A percentile compares a stretch with the other conserved stretches of the same genome.
Conservation (phyloP, 2,329 filamentous ascomycete species). For the Penicillium digitatum region DNA sequence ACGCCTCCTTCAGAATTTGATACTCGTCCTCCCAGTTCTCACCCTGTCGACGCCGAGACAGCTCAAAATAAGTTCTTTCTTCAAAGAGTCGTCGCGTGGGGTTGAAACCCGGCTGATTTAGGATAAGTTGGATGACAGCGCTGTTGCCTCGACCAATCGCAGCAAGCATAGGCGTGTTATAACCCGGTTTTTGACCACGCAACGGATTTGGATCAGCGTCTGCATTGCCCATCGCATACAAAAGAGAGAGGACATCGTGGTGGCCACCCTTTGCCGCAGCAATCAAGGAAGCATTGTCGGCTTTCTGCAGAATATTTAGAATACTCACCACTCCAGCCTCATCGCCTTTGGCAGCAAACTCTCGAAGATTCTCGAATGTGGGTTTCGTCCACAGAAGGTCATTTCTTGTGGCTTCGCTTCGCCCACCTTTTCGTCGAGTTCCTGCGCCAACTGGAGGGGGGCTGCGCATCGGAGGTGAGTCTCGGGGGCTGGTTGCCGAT, state of each 20-base stretch:
- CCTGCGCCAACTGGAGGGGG: constrained; percentile 36
- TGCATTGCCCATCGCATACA: constrained; percentile 64
- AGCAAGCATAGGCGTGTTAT: constrained; percentile 87
- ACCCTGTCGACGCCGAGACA: constrained; percentile 76
- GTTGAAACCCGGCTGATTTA: constrained; percentile 75
- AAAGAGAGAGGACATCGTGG: constrained; percentile 75
- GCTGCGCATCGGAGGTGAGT: constrained; percentile 44
- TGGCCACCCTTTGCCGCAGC: constrained; percentile 90
- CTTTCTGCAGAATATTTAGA: constrained; percentile 50
- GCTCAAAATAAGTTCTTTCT: constrained; percentile 79
- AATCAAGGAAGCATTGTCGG: constrained; percentile 81
- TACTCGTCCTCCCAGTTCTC: constrained; percentile 89
- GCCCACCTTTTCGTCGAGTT: constrained; percentile 44
- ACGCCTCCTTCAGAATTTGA: constrained; percentile 68
- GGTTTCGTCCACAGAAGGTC: constrained; percentile 50
- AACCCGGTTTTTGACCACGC: constrained; percentile 57
- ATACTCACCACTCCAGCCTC: constrained; percentile 49
- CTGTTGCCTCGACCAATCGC: constrained; percentile 87
- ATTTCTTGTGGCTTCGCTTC: constrained; percentile 50
- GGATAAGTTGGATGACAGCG: constrained; percentile 74
- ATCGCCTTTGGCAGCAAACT: constrained; percentile 50
- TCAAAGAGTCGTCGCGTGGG: constrained; percentile 69
- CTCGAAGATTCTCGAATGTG: constrained; percentile 48
- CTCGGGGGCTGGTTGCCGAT: constrained; percentile 33
- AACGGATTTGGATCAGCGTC: constrained; percentile 68